Base-by-base conservation (phyloP, 805 yeast genomes). In the Debaryomyces tyrocola region DNA sequence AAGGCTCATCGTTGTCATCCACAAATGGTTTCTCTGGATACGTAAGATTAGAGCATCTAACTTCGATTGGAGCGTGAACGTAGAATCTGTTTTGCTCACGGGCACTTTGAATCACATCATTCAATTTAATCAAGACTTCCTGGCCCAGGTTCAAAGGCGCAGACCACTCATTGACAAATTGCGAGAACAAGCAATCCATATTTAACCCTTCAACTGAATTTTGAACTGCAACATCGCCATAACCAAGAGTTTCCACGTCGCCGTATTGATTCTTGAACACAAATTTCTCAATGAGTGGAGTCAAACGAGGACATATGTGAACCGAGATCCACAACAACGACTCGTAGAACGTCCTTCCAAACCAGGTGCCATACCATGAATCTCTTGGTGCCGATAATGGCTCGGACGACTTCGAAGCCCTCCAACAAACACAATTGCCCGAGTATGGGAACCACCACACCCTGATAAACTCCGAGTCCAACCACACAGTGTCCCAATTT, bases 381-480 rank as follows among this genome's bases (percentile, higher is more conserved):
- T 75, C 74, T 58, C 88, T 74, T 27, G 94, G 89, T 2, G 69
- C 73, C 4, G 87, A 77, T 39, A 80, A 67, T 0, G 84, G 78
- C 33, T 85, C 87, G 20, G 70, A 69, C 1, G 96, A 81, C 61
- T 89, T 89, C 20, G 80, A 70, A 33, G 96, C 98, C 60, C 95
- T 80, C 97, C 98, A 92, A 41, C 90, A 72, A 28, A 90, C 83
- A 72, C 96, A 88, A 59, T 85, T 85, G 43, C 82, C 80, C 14
- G 94, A 77, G 65, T 92, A 94, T 1, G 99, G 98, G 66, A 87
- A 94, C 98, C 98, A 94, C 97, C 98, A 92, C 41, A 90, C 81
- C 53, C 98, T 81, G 39, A 90, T 85, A 60, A 83, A 92, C 68
- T 92, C 99, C n/a, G 90, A 78, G 40, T 89, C 83, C 3, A 87